Evolutionary conservation across 208 protist species (phyloP).

Genomic region (Spongospora subterranea): DNA sequence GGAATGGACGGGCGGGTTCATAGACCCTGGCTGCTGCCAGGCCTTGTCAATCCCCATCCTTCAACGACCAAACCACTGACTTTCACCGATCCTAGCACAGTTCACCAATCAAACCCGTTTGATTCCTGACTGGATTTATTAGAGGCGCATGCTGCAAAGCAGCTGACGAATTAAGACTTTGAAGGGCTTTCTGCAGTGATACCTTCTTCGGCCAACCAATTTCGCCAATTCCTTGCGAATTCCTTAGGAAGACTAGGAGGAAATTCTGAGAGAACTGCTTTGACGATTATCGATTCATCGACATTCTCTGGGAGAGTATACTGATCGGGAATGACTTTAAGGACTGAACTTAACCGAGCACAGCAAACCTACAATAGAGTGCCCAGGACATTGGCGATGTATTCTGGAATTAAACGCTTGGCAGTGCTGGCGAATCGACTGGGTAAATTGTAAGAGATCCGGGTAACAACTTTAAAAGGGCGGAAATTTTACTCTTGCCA

Average conservation of each 20-base stretch:
- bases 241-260: background rate
- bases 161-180: too few relatives aligned
- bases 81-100: too few relatives aligned
- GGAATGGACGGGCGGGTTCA: too few relatives aligned
- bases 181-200: background rate
- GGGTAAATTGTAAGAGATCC: background rate
- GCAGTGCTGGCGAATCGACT: constrained; percentile 27
- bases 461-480: background rate
- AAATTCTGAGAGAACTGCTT: constrained; percentile 29
- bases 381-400: background rate
- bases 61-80: too few relatives aligned
- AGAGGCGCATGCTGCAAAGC: too few relatives aligned
- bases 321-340: background rate
- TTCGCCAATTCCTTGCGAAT: background rate
- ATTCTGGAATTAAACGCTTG: background rate
- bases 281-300: background rate
- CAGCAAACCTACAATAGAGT: background rate
- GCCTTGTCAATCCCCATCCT: too few relatives aligned
- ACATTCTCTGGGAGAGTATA: background rate
- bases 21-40: too few relatives aligned
- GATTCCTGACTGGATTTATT: too few relatives aligned
- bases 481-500: background rate
- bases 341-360: background rate
- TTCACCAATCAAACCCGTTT: too few relatives aligned
- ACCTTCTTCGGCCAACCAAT: background rate